These are phyloP conservation scores for Elasticomyces elasticus DNA, from an alignment of 495 filamentous ascomycete genomes.

Conservation along the genomic window DNA sequence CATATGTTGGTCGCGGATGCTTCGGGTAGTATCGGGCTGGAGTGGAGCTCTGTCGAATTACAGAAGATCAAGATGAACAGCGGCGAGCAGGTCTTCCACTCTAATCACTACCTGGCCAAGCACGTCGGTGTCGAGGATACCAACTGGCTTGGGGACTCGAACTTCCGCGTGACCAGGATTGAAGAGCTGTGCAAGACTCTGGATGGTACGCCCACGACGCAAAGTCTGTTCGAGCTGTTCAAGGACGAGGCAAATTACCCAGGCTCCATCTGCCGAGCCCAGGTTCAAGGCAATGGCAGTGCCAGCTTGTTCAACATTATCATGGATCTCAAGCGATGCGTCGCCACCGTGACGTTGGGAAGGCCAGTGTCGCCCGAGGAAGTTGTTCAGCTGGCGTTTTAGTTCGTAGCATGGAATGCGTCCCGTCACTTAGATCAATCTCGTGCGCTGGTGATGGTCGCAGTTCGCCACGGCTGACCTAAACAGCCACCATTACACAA, in stretches of 20 bases:
- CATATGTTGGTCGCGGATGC: conserved; percentile 54
- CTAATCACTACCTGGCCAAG: conserved; percentile 53
- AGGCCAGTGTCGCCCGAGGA: conserved; percentile 33
- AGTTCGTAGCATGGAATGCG: background rate
- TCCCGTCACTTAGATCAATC: no score
- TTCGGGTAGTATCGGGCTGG: conserved; percentile 44
- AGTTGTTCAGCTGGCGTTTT: conserved; percentile 15
- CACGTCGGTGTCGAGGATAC: conserved; percentile 37
- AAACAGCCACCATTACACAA: no score
- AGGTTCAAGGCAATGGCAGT: conserved; percentile 11
- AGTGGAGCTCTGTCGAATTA: conserved; percentile 47
- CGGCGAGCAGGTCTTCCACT: conserved; percentile 44
- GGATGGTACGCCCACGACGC: conserved; percentile 10
- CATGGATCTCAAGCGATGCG: conserved; percentile 37
- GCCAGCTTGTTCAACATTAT: conserved; percentile 41
- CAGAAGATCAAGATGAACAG: conserved; percentile 40
- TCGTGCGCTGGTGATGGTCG: no score
- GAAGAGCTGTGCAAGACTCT: conserved; percentile 34
- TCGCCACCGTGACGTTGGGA: conserved; percentile 34
- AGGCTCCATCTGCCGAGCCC: conserved; percentile 23
- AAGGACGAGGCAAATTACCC: conserved; percentile 29
- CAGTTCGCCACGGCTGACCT: no score
- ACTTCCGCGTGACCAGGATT: conserved; percentile 39
- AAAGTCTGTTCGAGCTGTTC: conserved; percentile 24
- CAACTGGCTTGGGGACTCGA: conserved; percentile 46